Conservation (phyloP, 2,329 filamentous ascomycete species). For the Pseudocercospora ulei region DNA sequence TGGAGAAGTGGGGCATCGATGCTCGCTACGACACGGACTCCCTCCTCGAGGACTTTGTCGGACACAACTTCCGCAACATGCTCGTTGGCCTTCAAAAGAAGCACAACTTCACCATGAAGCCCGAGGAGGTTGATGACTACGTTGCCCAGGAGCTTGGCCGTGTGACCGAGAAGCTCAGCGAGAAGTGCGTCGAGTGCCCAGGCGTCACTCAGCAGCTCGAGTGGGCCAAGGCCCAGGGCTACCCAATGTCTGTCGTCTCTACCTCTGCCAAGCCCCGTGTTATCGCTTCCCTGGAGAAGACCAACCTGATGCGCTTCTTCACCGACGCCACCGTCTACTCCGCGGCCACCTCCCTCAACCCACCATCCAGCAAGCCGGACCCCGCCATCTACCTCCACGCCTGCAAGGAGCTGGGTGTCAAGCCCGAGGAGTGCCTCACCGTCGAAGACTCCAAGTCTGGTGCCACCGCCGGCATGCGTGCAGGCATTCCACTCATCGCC, state of each 20-base stretch:
- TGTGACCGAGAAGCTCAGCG: slow-evolving; percentile 65
- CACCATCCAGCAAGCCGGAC: slow-evolving; percentile 82
- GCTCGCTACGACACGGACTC: slow-evolving; percentile 66
- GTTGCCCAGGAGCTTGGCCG: slow-evolving; percentile 69
- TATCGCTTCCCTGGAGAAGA: slow-evolving; percentile 66
- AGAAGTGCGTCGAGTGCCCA: slow-evolving; percentile 33
- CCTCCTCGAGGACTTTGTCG: slow-evolving; percentile 79
- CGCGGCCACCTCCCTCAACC: slow-evolving; percentile 65
- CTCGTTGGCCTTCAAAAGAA: slow-evolving; percentile 64
- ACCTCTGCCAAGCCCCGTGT: slow-evolving; percentile 71
- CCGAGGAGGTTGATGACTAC: slow-evolving; percentile 62
- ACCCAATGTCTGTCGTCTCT: slow-evolving; percentile 69
- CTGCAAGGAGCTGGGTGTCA: slow-evolving; percentile 61
- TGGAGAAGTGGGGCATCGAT: slow-evolving; percentile 54
- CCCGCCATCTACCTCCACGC: slow-evolving; percentile 79
- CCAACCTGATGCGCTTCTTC: slow-evolving; percentile 72
- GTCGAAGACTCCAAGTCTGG: slow-evolving; percentile 86
- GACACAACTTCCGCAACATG: slow-evolving; percentile 93
- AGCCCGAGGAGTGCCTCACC: slow-evolving; percentile 61
- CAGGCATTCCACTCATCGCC: slow-evolving; percentile 69
- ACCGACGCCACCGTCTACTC: slow-evolving; percentile 64
- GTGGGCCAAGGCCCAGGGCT: slow-evolving; percentile 48
- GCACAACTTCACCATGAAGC: slow-evolving; percentile 60
- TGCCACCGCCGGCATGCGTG: slow-evolving; percentile 64
- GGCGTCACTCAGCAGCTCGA: slow-evolving; percentile 56